These are phyloP conservation scores for bread wheat (Triticum aestivum) DNA, from an alignment of 176 grass and related monocot genomes.

Conservation along the genomic window DNA sequence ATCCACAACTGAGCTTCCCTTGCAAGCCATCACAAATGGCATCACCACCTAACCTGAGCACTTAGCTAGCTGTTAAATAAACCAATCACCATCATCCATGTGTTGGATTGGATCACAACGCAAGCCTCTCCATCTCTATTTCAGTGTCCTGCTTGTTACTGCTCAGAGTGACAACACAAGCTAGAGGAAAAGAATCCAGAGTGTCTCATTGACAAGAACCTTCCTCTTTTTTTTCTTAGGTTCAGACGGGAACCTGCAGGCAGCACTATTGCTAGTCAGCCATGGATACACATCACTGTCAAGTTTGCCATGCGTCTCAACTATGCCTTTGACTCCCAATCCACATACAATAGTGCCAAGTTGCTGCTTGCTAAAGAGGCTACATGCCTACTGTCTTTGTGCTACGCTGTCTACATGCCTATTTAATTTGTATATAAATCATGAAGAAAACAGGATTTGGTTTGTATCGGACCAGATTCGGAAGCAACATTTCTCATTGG, in stretches of 20 bases:
- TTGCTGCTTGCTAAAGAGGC: conserved; percentile 13
- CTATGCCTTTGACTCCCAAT: background rate
- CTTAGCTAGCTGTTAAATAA: too few relatives aligned
- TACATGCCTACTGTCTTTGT: background rate
- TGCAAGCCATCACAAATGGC: too few relatives aligned
- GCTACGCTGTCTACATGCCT: background rate
- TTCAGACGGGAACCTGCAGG: background rate
- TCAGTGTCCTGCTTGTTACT: too few relatives aligned
- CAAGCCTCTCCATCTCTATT: background rate
- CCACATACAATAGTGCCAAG: background rate
- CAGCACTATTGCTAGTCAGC: background rate
- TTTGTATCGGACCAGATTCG: too few relatives aligned
- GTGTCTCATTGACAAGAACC: background rate
- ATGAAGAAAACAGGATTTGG: too few relatives aligned
- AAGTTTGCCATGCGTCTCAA: background rate
- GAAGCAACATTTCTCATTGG: background rate
- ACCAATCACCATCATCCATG: too few relatives aligned
- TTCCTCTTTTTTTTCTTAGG: background rate
- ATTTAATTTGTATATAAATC: too few relatives aligned
- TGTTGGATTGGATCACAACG: background rate
- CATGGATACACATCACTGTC: background rate
- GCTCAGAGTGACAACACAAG: background rate
- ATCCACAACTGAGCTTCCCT: too few relatives aligned
- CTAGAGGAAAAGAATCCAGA: background rate
- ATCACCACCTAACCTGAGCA: too few relatives aligned